phyloP scores from a whole-genome alignment of 495 filamentous ascomycete species.

The Cladorrhinum samala region DNA sequence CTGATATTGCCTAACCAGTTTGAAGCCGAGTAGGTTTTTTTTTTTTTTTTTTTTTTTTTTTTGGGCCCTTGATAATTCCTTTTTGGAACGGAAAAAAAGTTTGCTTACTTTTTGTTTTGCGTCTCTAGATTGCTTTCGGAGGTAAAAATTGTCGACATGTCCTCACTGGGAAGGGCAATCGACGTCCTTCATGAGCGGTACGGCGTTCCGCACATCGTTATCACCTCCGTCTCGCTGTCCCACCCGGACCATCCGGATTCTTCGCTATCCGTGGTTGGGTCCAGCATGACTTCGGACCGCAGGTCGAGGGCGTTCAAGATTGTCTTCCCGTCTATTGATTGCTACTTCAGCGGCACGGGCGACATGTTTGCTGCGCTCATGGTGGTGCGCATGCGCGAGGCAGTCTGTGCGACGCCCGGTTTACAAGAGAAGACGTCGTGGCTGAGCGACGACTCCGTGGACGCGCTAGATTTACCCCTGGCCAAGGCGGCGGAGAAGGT shows the following conservation, averaged over 20 bases:
- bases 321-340: constrained; percentile 76
- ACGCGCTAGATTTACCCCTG: constrained; percentile 66
- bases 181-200: constrained; percentile 69
- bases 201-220: constrained; percentile 79
- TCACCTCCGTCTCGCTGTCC: constrained; percentile 68
- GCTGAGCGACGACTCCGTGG: constrained; percentile 62
- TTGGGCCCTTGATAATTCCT: no score
- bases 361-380: constrained; percentile 97
- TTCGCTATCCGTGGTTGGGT: constrained; percentile 71
- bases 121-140: constrained; percentile 65
- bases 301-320: constrained; percentile 74
- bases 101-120: background rate
- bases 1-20: constrained; percentile 95
- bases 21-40: constrained; percentile 73
- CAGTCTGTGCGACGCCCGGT: constrained; percentile 42
- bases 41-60: background rate
- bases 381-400: constrained; percentile 83
- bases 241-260: constrained; percentile 35
- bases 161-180: constrained; percentile 65
- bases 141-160: constrained; percentile 70
- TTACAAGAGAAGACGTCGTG: constrained; percentile 53
- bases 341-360: constrained; percentile 91
- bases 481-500: constrained; percentile 80
- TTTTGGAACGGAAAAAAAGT: background rate
- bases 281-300: constrained; percentile 57